phyloP scores from a whole-genome alignment of 352 stramenopile species.

The Pythium vanterpoolii region DNA sequence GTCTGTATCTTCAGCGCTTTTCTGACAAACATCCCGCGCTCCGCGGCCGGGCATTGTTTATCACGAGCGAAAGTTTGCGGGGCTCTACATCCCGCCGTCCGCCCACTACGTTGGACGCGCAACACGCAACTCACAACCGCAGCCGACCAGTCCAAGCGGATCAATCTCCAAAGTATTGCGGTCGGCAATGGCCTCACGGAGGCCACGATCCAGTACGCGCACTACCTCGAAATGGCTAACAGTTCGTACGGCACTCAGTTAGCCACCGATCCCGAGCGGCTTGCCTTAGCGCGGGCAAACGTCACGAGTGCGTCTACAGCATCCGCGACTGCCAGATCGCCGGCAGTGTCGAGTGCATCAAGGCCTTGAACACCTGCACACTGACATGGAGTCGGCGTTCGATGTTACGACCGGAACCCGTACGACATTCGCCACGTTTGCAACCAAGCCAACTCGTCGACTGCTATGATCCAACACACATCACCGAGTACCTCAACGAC shows the following conservation, averaged over 20 bases:
- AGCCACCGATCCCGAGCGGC: constrained; percentile 43
- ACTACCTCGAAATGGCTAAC: constrained; percentile 43
- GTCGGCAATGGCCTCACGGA: constrained; percentile 73
- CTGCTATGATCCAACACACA: constrained; percentile 19
- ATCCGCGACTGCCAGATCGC: neutral
- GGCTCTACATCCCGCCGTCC: constrained; percentile 47
- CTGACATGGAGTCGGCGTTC: constrained; percentile 21
- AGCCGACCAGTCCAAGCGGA: constrained; percentile 30
- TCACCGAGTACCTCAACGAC: constrained; percentile 33
- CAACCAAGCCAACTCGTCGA: neutral
- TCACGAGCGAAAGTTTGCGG: constrained; percentile 54
- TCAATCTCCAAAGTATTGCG: constrained; percentile 58
- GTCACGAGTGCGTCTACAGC: neutral
- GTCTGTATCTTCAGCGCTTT: constrained; percentile 50
- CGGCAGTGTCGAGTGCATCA: constrained; percentile 25
- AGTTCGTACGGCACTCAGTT: constrained; percentile 56
- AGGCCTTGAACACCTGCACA: neutral
- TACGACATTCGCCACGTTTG: constrained; percentile 65
- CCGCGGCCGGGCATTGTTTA: constrained; percentile 34
- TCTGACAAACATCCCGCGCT: constrained; percentile 44
- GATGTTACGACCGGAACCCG: constrained; percentile 31
- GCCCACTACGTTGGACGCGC: constrained; percentile 41
- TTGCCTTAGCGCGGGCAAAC: constrained; percentile 24
- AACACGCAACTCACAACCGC: constrained; percentile 13
- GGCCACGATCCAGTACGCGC: constrained; percentile 30